Percentiles rank a stretch among this genome's conserved stretches.
Evolutionary conservation across 805 yeast species (phyloP).

Genomic region (Sugiyamaella chiloensis): DNA sequence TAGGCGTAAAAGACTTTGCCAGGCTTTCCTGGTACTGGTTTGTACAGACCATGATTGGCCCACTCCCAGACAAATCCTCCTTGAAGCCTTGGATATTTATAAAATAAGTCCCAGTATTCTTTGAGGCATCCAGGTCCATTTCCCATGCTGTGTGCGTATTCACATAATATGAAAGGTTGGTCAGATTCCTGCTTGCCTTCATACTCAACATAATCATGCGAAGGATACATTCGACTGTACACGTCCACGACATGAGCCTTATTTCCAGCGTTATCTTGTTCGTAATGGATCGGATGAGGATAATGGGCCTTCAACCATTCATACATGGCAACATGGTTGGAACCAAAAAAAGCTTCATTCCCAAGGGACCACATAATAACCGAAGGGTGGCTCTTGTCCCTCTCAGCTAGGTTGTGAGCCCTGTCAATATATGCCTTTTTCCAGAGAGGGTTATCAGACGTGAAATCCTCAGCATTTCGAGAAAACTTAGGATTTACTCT

Average conservation of each 20-base stretch:
- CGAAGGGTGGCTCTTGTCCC: constrained; percentile 38
- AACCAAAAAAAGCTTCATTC: constrained; percentile 38
- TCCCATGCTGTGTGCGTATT: constrained; percentile 41
- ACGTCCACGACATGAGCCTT: constrained; percentile 28
- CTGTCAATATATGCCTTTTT: constrained; percentile 37
- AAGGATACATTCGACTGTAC: constrained; percentile 35
- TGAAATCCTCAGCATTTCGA: constrained; percentile 26
- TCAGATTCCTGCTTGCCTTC: constrained; percentile 23
- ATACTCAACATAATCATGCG: constrained; percentile 25
- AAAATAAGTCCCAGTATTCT: constrained; percentile 36
- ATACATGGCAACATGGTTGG: constrained; percentile 34
- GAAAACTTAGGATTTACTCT: constrained; percentile 18
- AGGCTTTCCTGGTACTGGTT: constrained; percentile 11
- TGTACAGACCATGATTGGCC: constrained; percentile 38
- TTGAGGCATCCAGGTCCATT: constrained; percentile 38
- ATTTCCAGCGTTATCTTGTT: constrained; percentile 32
- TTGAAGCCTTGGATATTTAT: constrained; percentile 31
- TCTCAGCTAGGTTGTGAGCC: constrained; percentile 31
- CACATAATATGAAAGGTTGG: constrained; percentile 38
- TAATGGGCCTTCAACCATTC: constrained; percentile 29
- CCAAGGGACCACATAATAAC: constrained; percentile 41
- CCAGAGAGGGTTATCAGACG: constrained; percentile 36
- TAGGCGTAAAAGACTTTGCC: constrained; percentile 29
- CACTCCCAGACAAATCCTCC: constrained; percentile 43
- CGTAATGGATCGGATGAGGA: constrained; percentile 38